A percentile compares a stretch with the other conserved stretches of the same genome.
Conservation (phyloP, 345 rosid genomes). For the Populus davidiana region DNA sequence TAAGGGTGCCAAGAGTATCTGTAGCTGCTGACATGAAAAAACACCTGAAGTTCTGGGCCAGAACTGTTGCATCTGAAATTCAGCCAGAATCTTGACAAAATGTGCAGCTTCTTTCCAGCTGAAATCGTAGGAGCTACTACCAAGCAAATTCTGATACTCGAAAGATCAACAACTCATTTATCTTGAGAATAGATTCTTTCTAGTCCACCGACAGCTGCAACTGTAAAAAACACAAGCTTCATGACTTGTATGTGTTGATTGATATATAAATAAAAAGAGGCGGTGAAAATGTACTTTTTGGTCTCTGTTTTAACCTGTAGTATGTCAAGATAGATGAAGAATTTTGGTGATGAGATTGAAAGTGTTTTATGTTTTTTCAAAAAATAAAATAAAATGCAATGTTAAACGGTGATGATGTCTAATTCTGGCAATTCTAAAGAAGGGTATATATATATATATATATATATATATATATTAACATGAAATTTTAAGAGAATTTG, state of each 20-base stretch:
- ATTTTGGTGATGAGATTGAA: neutral
- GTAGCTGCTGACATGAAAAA: slow-evolving; percentile 52
- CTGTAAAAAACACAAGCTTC: neutral
- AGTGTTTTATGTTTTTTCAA: too few relatives aligned
- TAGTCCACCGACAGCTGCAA: slow-evolving; percentile 8
- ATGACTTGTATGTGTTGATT: neutral
- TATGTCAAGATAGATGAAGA: neutral
- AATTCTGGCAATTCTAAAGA: neutral
- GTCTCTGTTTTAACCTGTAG: neutral
- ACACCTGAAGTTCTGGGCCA: slow-evolving; percentile 60
- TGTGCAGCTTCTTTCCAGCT: neutral
- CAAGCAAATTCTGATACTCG: neutral
- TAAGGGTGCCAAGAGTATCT: slow-evolving; percentile 35
- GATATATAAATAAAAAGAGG: slow-evolving; percentile 1
- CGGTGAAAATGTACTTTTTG: slow-evolving; percentile 7
- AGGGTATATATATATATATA: too few relatives aligned
- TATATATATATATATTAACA: too few relatives aligned
- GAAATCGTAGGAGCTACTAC: too few relatives aligned
- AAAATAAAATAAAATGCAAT: too few relatives aligned
- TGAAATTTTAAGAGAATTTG: too few relatives aligned
- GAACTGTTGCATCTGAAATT: slow-evolving; percentile 48
- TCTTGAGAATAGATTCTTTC: neutral
- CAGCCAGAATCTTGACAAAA: slow-evolving; percentile 33
- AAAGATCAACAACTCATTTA: neutral
- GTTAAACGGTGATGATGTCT: too few relatives aligned